Conservation (phyloP, 768 basidiomycete species). For the Kwoniella shandongensis region DNA sequence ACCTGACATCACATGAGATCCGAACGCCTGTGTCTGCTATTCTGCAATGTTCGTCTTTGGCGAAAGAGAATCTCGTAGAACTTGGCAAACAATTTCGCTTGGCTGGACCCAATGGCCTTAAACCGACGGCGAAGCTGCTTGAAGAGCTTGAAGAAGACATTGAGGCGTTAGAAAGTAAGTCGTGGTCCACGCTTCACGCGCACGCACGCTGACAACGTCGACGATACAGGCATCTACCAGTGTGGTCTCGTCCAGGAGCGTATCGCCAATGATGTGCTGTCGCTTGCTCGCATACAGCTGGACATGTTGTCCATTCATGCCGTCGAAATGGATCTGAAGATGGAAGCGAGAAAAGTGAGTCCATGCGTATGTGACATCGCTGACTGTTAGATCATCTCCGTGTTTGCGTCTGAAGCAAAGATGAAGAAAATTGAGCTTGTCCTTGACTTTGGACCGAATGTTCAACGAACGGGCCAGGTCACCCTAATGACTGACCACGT, state of each 20-base stretch:
- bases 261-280: constrained; percentile 48
- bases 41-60: constrained; percentile 37
- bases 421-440: constrained; percentile 39
- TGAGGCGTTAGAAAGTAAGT: constrained; percentile 33
- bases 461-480: constrained; percentile 7
- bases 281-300: constrained; percentile 40
- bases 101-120: constrained; percentile 1
- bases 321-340: constrained; percentile 33
- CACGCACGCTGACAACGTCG: constrained; percentile 3
- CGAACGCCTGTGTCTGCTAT: constrained; percentile 46
- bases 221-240: constrained; percentile 28
- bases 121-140: constrained; percentile 16
- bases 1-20: constrained; percentile 47
- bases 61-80: constrained; percentile 23
- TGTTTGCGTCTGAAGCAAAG: constrained; percentile 44
- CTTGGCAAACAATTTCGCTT: constrained; percentile 8
- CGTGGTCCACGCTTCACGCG: not conserved
- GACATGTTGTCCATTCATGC: constrained; percentile 38
- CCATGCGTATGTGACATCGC: not conserved
- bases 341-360: constrained; percentile 36
- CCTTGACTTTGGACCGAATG: constrained; percentile 34
- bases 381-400: constrained; percentile 33
- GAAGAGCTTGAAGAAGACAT: constrained; percentile 39
- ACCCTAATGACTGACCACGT: constrained; percentile 27
- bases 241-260: constrained; percentile 41